Base-by-base conservation (phyloP, 257 asterid species). In the Perilla frutescens region DNA sequence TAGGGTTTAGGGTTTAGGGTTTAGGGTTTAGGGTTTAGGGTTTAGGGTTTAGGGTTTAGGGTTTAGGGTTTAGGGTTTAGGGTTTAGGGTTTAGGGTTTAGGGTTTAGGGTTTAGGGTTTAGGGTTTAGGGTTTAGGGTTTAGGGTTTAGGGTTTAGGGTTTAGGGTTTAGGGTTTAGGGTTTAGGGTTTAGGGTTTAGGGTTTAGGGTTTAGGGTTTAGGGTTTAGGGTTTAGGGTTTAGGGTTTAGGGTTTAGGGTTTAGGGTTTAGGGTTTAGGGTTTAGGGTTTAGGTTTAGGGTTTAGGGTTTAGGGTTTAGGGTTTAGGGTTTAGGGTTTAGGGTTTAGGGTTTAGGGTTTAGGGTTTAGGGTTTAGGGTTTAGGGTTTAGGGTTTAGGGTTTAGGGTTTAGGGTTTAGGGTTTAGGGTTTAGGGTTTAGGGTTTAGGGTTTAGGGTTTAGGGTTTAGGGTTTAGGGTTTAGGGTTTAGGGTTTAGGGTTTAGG, bases 361-460 rank as follows among this genome's bases (percentile, higher is more conserved):
- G 56, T 50, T 50, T 50, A 7, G 15, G 56, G 56, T 7, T 50
- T 50, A 7, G 15, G 56, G 20, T 7, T 50, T 50, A 7, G 15
- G 56, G 20, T 50, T 50, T 50, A 50, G 20, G 56, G 56, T 50
- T 50, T 10, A 50, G 56, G 56, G 56, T 50, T 50, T 50, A 50
- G 56, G 68, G 56, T 50, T 50, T 50, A 50, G 56, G 56, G 56
- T 50, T n/a, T 50, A 50, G 56, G 56, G 56, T 50, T 50, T 50
- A 50, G 56, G 56, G 56, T 11, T 50, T 50, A 50, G 56, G 56
- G 56, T 50, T 50, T 50, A n/a, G 56, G 56, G 14, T 50, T 50
- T 50, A n/a, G 56, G 56, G 14, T 50, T 50, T 50, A 50, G 56
- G 56, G 14, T 50, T 50, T 50, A 50, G 14, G 56, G 56, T 50